Conservation (phyloP, 106 monocot species). For the Agapanthus africanus region DNA sequence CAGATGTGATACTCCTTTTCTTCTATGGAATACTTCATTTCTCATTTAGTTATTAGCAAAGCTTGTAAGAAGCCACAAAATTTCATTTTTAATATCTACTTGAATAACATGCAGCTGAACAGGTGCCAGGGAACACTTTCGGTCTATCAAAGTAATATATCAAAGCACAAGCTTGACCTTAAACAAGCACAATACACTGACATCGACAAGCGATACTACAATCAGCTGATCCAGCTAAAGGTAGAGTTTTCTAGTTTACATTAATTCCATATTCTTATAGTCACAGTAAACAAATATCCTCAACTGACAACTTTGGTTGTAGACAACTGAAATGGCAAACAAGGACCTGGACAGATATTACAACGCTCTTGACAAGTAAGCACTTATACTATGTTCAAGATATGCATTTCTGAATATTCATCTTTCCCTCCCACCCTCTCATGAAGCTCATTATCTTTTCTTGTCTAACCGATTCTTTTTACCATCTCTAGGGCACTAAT, state of each 20-base stretch:
- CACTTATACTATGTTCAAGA: slow-evolving; percentile 3
- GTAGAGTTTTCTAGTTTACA: slow-evolving; percentile 22
- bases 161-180: slow-evolving; percentile 80
- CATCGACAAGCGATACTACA: slow-evolving; percentile 86
- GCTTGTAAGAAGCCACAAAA: neutral
- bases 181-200: slow-evolving; percentile 92
- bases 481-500: slow-evolving; percentile 69
- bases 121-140: slow-evolving; percentile 80
- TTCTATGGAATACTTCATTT: neutral
- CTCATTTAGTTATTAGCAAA: neutral
- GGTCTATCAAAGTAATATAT: slow-evolving; percentile 82
- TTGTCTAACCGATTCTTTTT: neutral
- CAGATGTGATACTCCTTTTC: no score
- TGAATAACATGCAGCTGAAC: slow-evolving; percentile 44
- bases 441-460: neutral
- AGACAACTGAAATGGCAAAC: slow-evolving; percentile 99
- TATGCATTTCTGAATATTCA: neutral
- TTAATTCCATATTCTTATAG: slow-evolving; percentile 3
- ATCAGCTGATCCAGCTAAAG: slow-evolving; percentile 98
- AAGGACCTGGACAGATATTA: slow-evolving; percentile 96
- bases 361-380: slow-evolving; percentile 95
- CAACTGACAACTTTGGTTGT: slow-evolving; percentile 16
- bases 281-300: neutral
- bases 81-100: neutral
- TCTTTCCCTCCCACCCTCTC: neutral